Evolutionary conservation across 1,139 yeast species (phyloP), one percentile per base, ranked within the genome.

Genomic region (Yamadazyma siamensis): DNA sequence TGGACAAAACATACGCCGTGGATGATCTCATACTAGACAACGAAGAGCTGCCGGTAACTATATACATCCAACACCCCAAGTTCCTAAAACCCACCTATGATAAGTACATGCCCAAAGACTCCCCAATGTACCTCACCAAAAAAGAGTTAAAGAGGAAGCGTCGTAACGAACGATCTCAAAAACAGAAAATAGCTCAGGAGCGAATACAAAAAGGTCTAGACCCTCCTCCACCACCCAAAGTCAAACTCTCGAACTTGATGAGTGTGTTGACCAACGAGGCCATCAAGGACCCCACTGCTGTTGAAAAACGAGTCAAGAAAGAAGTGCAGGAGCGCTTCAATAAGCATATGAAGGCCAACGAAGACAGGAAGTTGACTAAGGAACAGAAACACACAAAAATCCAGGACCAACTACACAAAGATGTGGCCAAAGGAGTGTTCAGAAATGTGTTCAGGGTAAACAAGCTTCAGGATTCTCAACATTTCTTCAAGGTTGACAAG

Each of bases 221-320:
- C 29, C 83, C 95, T 0, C 84, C 95, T 3, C 96, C 96, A 0
- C 82, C 83, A 5, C 95, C 96, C 3, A 91, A 89, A 54, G 86
- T 89, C 18, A 86, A 81, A 46, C 61, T 87, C 31, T 75, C 81
- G 26, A 91, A 89, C 50, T 68, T 89, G 52, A 84, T 86, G 88
- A 81, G 75, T 43, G 95, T 87, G 0, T 65, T 82, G 28, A 85
- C 96, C 3, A 80, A 86, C 48, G 94, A 85, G 39, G 86, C 94
- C n/a, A 81, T 88, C 27, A 70, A 73, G 39, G 95, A 91, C 49
- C 98, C 98, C 0, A 91, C 98, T 0, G 77, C 77, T 4, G 80
- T 89, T 44, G 98, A 91, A 49, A 66, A 69, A 52, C 58, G 68
- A 33, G 96, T 94, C 0, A 65, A 75, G 28, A 57, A 63, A 23